Evolutionary conservation across 441 rosid genomes (phyloP).

Genomic region (Metrosideros polymorpha): DNA sequence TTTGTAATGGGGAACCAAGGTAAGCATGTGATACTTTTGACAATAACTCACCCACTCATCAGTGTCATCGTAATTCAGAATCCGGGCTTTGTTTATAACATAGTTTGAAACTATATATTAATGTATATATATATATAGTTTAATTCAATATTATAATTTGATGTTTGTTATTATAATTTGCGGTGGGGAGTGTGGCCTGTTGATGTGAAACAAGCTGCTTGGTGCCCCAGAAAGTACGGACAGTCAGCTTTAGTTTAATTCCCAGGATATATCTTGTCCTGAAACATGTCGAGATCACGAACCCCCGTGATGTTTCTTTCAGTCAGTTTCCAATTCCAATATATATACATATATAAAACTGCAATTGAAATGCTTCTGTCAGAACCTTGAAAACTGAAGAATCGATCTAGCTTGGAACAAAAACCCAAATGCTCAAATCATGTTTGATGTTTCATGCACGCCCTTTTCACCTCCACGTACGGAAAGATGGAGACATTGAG

Average conservation of each 20-base stretch:
- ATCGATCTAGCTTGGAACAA: not conserved
- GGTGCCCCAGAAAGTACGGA: conserved; percentile 43
- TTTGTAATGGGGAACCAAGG: not conserved
- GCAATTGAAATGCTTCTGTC: not conserved
- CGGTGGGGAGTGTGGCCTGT: not conserved
- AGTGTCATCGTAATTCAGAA: not conserved
- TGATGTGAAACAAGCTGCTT: not conserved
- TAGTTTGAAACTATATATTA: too few relatives aligned
- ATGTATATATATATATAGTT: not conserved
- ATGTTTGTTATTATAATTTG: not conserved
- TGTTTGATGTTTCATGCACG: not conserved
- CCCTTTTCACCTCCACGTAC: not conserved
- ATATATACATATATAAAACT: not conserved
- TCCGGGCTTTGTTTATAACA: not conserved
- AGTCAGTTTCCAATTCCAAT: conserved; percentile 9
- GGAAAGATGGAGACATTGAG: not conserved
- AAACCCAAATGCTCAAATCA: not conserved
- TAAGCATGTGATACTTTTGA: not conserved
- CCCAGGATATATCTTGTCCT: not conserved
- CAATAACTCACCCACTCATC: not conserved
- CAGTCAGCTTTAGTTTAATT: conserved; percentile 11
- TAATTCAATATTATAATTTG: not conserved
- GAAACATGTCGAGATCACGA: conserved; percentile 9
- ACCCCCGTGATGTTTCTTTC: conserved; percentile 18
- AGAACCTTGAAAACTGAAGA: not conserved